These are phyloP conservation scores for Penicillium dipodomyicola DNA, from an alignment of 495 filamentous ascomycete genomes.

Conservation along the genomic window DNA sequence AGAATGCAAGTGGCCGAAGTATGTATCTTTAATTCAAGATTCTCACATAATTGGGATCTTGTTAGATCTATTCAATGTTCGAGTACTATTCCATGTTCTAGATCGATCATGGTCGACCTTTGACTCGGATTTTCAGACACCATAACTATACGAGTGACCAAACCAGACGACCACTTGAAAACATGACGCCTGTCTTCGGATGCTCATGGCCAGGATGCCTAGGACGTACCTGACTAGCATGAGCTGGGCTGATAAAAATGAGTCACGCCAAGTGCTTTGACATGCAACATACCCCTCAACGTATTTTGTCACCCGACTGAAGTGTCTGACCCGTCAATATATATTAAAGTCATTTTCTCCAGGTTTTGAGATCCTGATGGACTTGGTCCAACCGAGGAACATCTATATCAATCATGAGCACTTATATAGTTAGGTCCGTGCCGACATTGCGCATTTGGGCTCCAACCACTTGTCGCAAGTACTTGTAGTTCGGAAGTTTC, in stretches of 20 bases:
- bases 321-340: background rate
- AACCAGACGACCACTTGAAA: conserved; percentile 4
- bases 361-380: too few species aligned
- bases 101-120: background rate
- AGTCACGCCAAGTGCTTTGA: conserved; percentile 8
- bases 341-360: too few species aligned
- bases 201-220: background rate
- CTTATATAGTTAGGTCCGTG: background rate
- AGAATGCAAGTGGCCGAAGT: conserved; percentile 7
- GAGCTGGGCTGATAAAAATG: background rate
- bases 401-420: background rate
- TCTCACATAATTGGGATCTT: background rate
- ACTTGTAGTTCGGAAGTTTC: background rate
- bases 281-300: conserved; percentile 12
- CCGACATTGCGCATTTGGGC: background rate
- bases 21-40: background rate
- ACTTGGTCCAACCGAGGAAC: background rate
- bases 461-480: background rate
- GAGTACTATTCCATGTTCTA: background rate
- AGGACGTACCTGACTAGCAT: conserved; percentile 4
- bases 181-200: background rate
- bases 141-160: background rate
- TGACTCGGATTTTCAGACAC: background rate
- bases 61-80: background rate
- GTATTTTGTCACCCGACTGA: background rate